Conservation (phyloP, 345 rosid species). For the Pseudoturritis turrita region DNA sequence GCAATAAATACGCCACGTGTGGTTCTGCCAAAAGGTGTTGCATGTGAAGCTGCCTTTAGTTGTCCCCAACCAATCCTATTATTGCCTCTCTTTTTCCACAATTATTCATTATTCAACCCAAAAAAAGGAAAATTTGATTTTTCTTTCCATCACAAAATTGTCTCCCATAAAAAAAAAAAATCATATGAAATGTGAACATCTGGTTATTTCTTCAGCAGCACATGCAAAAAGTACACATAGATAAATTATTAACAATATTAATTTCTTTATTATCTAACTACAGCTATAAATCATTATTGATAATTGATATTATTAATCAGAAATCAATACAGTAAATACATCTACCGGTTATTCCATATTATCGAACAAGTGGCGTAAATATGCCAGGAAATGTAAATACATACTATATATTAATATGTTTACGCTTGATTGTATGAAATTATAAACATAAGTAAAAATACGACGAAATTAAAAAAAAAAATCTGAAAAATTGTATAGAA, state of each 20-base stretch:
- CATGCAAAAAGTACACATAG: slow-evolving; percentile 16
- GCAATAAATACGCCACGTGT: slow-evolving; percentile 26
- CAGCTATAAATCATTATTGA: neutral
- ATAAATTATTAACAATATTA: neutral
- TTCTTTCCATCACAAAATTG: too few relatives aligned
- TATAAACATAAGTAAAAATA: slow-evolving; percentile 1
- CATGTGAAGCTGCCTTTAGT: slow-evolving; percentile 31
- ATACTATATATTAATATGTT: neutral
- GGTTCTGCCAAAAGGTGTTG: slow-evolving; percentile 11
- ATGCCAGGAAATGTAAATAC: neutral
- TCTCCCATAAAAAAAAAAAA: too few relatives aligned
- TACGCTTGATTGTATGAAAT: neutral
- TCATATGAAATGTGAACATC: neutral
- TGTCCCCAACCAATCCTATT: slow-evolving; percentile 26
- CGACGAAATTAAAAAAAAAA: neutral
- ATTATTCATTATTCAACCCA: neutral
- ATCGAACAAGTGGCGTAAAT: neutral
- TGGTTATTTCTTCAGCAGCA: neutral
- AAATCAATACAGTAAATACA: neutral
- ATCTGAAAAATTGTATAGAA: slow-evolving; percentile 7
- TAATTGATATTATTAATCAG: neutral
- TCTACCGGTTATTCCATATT: neutral
- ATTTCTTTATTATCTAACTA: neutral
- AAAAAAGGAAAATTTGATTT: neutral
- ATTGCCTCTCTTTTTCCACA: slow-evolving; percentile 13